These are phyloP conservation scores for Panellus pusillus DNA, from an alignment of 768 basidiomycete species.

Conservation along the genomic window DNA sequence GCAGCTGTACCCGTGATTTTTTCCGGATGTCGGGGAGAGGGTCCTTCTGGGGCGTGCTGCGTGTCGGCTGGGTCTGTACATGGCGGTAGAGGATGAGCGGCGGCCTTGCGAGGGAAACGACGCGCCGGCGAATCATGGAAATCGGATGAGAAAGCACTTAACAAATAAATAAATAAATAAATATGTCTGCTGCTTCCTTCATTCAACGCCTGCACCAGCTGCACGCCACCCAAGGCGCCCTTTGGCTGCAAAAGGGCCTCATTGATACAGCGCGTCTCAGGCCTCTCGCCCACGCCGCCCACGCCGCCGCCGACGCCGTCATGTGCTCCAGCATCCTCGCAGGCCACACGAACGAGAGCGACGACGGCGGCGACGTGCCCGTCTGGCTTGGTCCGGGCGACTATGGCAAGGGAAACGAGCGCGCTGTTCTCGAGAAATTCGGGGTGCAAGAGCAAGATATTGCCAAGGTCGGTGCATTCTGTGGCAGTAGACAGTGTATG, in stretches of 20 bases:
- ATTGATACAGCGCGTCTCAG: constrained; percentile 19
- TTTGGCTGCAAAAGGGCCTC: too few species aligned
- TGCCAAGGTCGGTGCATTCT: constrained; percentile 19
- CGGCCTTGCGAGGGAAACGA: not conserved
- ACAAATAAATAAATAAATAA: too few species aligned
- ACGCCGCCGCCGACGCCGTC: constrained; percentile 38
- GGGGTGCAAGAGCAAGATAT: constrained; percentile 27
- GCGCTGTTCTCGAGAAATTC: constrained; percentile 36
- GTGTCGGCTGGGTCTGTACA: constrained; percentile 3
- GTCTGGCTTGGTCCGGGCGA: constrained; percentile 51
- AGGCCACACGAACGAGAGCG: constrained; percentile 54
- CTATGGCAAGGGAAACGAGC: constrained; percentile 40
- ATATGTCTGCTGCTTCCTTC: not conserved
- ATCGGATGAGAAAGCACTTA: not conserved
- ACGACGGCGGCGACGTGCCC: constrained; percentile 54
- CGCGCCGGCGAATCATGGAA: not conserved
- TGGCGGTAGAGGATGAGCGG: constrained; percentile 1
- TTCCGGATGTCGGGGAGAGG: not conserved
- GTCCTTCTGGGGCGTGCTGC: not conserved
- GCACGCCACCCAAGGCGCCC: too few species aligned
- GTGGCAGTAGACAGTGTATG: not conserved
- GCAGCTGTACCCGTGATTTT: constrained; percentile 4
- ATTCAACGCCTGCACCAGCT: too few species aligned
- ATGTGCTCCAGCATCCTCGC: constrained; percentile 54
- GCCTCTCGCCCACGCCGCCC: constrained; percentile 39